Percentiles rank a stretch among this genome's conserved stretches.
phyloP scores from a whole-genome alignment of 164 flowering plant species.

The Taxillus chinensis region DNA sequence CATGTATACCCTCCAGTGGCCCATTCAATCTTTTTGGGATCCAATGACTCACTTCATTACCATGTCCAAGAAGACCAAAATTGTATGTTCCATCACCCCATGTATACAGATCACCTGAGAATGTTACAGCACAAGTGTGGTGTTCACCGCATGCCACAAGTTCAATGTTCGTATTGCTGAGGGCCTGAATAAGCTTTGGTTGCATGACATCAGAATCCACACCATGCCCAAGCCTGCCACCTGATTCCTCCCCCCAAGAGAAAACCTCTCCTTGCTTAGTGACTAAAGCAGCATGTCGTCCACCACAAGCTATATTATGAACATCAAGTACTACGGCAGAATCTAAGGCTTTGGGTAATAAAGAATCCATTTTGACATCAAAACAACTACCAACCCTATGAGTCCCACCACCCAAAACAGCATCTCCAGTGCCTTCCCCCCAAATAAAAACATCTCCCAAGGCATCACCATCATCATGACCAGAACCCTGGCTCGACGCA shows the following conservation, averaged over 20 bases:
- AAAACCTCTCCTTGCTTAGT: slow-evolving; percentile 63
- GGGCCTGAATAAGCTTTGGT: slow-evolving; percentile 52
- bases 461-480: slow-evolving; percentile 16
- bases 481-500: slow-evolving; percentile 12
- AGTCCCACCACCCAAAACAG: slow-evolving; percentile 24
- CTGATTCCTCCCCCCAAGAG: slow-evolving; percentile 59
- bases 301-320: slow-evolving; percentile 37
- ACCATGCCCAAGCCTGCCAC: slow-evolving; percentile 59
- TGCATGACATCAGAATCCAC: slow-evolving; percentile 29
- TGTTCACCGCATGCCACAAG: slow-evolving; percentile 53
- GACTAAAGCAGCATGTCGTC: slow-evolving; percentile 53
- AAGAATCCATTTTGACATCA: slow-evolving; percentile 24
- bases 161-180: slow-evolving; percentile 24
- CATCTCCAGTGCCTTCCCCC: slow-evolving; percentile 54
- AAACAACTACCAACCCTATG: slow-evolving; percentile 9
- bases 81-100: slow-evolving; percentile 46
- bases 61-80: slow-evolving; percentile 16
- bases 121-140: slow-evolving; percentile 52
- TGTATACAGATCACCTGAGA: slow-evolving; percentile 47
- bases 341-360: slow-evolving; percentile 49
- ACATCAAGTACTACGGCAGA: slow-evolving; percentile 44
- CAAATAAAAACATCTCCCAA: slow-evolving; percentile 54
- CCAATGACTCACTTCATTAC: slow-evolving; percentile 28
- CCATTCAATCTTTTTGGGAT: slow-evolving; percentile 36
- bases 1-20: slow-evolving; percentile 28